Percentiles rank a stretch among this genome's conserved stretches.
These are phyloP conservation scores for Bruguiera gymnorhiza DNA, from an alignment of 345 rosid species.

Conservation along the genomic window DNA sequence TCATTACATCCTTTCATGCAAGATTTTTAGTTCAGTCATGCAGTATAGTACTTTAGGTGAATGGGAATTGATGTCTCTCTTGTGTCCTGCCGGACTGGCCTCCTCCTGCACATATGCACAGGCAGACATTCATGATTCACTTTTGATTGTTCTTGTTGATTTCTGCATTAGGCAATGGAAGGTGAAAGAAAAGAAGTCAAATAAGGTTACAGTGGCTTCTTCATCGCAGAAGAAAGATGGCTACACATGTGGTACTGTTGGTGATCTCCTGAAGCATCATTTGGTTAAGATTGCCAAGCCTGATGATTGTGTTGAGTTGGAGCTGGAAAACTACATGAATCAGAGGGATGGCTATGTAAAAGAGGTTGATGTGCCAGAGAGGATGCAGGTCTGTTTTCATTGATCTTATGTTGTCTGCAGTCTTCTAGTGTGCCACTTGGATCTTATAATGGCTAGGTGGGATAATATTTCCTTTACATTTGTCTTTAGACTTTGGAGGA, in stretches of 20 bases:
- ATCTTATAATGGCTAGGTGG: no score
- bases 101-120: no score
- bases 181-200: slow-evolving; percentile 60
- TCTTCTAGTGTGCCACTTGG: no score
- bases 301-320: slow-evolving; percentile 63
- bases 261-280: slow-evolving; percentile 55
- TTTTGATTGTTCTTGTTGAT: no score
- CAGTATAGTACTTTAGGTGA: no score
- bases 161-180: slow-evolving; percentile 46
- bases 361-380: slow-evolving; percentile 85
- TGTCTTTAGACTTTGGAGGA: slow-evolving; percentile 59
- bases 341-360: slow-evolving; percentile 68
- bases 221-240: slow-evolving; percentile 76
- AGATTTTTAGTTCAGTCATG: not conserved
- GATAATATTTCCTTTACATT: no score
- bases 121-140: no score
- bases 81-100: no score
- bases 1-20: not conserved
- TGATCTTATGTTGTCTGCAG: not conserved
- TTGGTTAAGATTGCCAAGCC: slow-evolving; percentile 1
- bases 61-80: no score
- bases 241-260: slow-evolving; percentile 89
- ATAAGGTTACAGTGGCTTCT: slow-evolving; percentile 73
- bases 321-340: slow-evolving; percentile 19
- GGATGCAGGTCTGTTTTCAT: slow-evolving; percentile 68